Evolutionary conservation across 805 yeast species (phyloP), one percentile per base, ranked within the genome.

Genomic region (Yamadazyma phyllophila): DNA sequence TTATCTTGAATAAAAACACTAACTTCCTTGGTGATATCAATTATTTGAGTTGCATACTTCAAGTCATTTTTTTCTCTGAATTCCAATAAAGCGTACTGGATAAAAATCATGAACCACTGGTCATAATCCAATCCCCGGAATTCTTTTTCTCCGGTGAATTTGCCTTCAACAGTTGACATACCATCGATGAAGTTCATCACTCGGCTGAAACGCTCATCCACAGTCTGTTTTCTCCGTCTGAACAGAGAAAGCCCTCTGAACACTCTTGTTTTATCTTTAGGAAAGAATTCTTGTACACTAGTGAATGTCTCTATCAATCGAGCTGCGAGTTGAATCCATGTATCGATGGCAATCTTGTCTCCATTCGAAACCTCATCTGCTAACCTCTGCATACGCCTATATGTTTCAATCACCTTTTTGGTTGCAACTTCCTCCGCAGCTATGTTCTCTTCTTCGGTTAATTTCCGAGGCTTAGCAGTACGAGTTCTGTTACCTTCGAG

Each of bases 291-390:
- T 50, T 83, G 76, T 10, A 88, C 89, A 45, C 83, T 78, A 20
- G 86, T 80, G 59, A 94, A 91, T 48, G 87, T 80, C 57, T 90
- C 96, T 35, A 92, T 81, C 41, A 94, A 73, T 53, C 86, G 96
- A 2, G 88, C 78, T 0, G 92, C 96, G 4, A 82, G 69, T 49
- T 88, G 88, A 52, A 88, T 76, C 98, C 98, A 94, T 1, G 88
- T 78, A 7, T 76, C 71, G 2, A 81, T 76, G 0, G 94, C 86
- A n/a, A 80, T 81, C 12, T 62, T 66, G 50, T 83, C 84, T 12
- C 65, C 60, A 16, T 51, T 50, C 26, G 52, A 52, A 5, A 66
- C 59, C 9, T 67, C 62, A 7, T 60, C 68, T 47, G 65, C 65
- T 41, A 84, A 73, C 44, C 83, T 69, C 14, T 73, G 67, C 61